Evolutionary conservation across 768 basidiomycete genomes (phyloP).

Genomic region (Grammothele lineata): DNA sequence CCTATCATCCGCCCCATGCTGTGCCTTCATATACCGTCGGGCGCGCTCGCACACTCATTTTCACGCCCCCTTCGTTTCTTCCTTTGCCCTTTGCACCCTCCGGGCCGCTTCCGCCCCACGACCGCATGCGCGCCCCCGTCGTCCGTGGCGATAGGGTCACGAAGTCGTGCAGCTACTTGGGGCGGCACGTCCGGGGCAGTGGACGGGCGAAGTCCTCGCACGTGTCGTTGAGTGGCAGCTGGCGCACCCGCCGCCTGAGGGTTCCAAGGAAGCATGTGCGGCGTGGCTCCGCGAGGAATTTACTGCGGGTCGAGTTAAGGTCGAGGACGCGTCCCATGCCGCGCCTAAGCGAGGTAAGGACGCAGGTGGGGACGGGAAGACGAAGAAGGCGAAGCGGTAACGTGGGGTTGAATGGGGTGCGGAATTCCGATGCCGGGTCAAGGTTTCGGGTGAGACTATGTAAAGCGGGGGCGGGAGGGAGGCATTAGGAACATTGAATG

Average conservation of each 20-base stretch:
- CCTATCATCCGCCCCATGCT: too few relatives aligned
- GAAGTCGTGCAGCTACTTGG: conserved; percentile 54
- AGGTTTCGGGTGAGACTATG: not conserved
- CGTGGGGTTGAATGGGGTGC: too few relatives aligned
- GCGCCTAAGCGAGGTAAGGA: conserved; percentile 25
- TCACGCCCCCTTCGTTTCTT: too few relatives aligned
- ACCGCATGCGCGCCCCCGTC: not conserved
- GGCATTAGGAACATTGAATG: too few relatives aligned
- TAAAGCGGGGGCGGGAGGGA: too few relatives aligned
- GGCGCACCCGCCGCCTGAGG: conserved; percentile 50
- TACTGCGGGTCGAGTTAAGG: conserved; percentile 39
- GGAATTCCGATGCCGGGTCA: not conserved
- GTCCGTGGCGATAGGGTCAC: conserved; percentile 64
- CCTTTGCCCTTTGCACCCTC: too few relatives aligned
- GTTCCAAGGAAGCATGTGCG: conserved; percentile 61
- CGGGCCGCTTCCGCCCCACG: not conserved
- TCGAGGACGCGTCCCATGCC: not conserved
- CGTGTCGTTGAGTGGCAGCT: conserved; percentile 84
- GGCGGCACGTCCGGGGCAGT: conserved; percentile 57
- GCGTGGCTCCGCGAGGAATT: conserved; percentile 64
- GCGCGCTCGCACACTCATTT: not conserved
- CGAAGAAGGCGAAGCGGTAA: conserved; percentile 29
- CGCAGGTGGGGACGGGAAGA: conserved; percentile 11
- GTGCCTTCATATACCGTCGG: too few relatives aligned
- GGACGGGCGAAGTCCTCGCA: conserved; percentile 62